Percentiles rank a stretch among this genome's conserved stretches.
phyloP scores from a whole-genome alignment of 352 stramenopile genomes.

The Globisporangium rhizosaccharum region DNA sequence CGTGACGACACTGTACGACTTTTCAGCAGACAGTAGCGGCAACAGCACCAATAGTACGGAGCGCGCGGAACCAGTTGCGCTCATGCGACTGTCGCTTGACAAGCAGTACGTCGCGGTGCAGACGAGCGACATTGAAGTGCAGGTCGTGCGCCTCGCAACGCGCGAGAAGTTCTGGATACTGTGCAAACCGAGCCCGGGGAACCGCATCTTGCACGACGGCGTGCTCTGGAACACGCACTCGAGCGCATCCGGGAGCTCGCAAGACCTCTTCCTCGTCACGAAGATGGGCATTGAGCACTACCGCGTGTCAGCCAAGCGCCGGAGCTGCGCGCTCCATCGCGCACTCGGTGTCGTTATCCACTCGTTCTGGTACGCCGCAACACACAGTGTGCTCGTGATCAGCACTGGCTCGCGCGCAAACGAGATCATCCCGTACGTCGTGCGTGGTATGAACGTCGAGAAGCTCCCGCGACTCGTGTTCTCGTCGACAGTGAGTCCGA shows the following conservation, averaged over 20 bases:
- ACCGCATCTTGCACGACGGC: constrained; percentile 51
- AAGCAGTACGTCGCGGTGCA: constrained; percentile 67
- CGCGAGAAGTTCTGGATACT: constrained; percentile 59
- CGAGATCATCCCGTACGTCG: constrained; percentile 66
- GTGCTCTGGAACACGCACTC: constrained; percentile 68
- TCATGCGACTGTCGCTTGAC: constrained; percentile 58
- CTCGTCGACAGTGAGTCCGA: constrained; percentile 40
- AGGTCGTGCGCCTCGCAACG: constrained; percentile 47
- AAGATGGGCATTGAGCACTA: constrained; percentile 75
- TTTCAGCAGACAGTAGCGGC: constrained; percentile 7
- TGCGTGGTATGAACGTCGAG: constrained; percentile 52
- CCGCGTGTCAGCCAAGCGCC: constrained; percentile 52
- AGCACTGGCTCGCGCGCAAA: constrained; percentile 70
- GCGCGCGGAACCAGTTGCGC: constrained; percentile 18
- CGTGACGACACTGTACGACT: constrained; percentile 41
- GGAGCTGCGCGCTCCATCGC: constrained; percentile 48
- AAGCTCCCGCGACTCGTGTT: constrained; percentile 74
- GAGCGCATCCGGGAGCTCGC: constrained; percentile 31
- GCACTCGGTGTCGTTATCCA: constrained; percentile 56
- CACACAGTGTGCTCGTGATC: constrained; percentile 58
- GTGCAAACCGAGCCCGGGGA: constrained; percentile 59
- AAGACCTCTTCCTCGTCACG: constrained; percentile 75
- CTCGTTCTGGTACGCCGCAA: constrained; percentile 67
- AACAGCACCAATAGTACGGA: background rate
- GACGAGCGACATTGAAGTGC: constrained; percentile 79